A percentile compares a stretch with the other conserved stretches of the same genome.
Conservation (phyloP, 140 eudicot species). For the Ambrosia hybrid region DNA sequence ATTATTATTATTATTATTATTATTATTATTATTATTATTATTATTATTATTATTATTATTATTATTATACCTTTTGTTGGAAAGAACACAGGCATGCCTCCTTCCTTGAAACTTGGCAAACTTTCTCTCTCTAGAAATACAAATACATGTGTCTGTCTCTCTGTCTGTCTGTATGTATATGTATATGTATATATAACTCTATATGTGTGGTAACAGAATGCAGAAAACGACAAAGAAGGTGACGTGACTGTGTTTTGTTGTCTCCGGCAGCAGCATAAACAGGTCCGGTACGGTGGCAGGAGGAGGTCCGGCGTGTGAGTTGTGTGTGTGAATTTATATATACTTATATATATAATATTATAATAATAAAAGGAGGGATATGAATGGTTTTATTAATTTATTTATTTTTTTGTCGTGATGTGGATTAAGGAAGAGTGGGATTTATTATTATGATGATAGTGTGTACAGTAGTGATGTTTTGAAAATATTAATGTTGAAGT, state of each 20-base stretch:
- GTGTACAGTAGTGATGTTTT: background rate
- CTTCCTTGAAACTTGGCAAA: conserved; percentile 23
- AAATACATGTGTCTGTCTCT: background rate
- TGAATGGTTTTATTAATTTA: conserved; percentile 10
- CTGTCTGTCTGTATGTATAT: background rate
- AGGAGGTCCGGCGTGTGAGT: conserved; percentile 10
- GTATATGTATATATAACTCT: background rate
- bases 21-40: conserved; percentile 2
- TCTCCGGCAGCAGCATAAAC: too few relatives aligned
- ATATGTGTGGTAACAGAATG: background rate
- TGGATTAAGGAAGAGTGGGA: background rate
- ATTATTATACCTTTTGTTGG: conserved; percentile 34
- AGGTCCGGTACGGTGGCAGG: background rate
- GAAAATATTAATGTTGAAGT: conserved; percentile 13
- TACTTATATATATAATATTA: too few relatives aligned
- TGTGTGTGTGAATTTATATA: background rate
- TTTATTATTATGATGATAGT: background rate
- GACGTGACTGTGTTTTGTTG: background rate
- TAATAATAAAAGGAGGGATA: conserved; percentile 4
- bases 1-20: conserved; percentile 21
- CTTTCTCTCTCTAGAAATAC: conserved; percentile 15
- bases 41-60: conserved; percentile 16
- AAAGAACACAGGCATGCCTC: conserved; percentile 39
- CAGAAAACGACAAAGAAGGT: conserved; percentile 24
- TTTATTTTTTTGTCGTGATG: conserved; percentile 24